Percentiles rank a stretch among this genome's conserved stretches.
Evolutionary conservation across 176 grass and related monocot genomes (phyloP).

Genomic region (Carex myosuroides): DNA sequence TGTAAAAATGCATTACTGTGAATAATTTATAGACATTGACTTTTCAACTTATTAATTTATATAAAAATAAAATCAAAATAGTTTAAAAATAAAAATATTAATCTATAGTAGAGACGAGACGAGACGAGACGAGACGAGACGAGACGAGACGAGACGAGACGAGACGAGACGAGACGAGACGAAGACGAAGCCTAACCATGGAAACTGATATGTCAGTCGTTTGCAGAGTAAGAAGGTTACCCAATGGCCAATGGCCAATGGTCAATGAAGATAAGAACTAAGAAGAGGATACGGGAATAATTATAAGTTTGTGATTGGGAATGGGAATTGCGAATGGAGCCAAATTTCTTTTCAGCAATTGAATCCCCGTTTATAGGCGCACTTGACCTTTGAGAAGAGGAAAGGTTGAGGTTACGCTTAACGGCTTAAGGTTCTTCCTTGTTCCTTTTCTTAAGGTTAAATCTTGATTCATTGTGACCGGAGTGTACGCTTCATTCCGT

Average conservation of each 20-base stretch:
- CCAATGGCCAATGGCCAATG: too few relatives aligned
- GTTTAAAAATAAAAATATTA: too few relatives aligned
- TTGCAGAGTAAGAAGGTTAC: neutral
- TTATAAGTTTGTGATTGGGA: neutral
- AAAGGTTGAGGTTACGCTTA: conserved; percentile 1
- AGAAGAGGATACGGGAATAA: conserved; percentile 13
- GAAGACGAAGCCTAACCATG: too few relatives aligned
- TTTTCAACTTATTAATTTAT: too few relatives aligned
- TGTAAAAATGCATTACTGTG: too few relatives aligned
- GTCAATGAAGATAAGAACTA: neutral
- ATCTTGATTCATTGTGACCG: neutral
- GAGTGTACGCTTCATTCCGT: neutral
- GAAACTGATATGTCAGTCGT: too few relatives aligned
- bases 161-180: too few relatives aligned
- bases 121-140: too few relatives aligned
- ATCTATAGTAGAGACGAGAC: too few relatives aligned
- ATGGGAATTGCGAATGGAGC: neutral
- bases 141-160: too few relatives aligned
- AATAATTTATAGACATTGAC: too few relatives aligned
- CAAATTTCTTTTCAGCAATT: neutral
- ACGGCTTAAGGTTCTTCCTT: neutral
- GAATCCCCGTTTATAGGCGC: neutral
- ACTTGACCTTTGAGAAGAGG: neutral
- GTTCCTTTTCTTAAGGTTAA: neutral
- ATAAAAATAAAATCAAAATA: too few relatives aligned